Percentiles rank a stretch among this genome's conserved stretches.
Conservation (phyloP, 345 rosid species). For the Eucalyptus coolabah region DNA sequence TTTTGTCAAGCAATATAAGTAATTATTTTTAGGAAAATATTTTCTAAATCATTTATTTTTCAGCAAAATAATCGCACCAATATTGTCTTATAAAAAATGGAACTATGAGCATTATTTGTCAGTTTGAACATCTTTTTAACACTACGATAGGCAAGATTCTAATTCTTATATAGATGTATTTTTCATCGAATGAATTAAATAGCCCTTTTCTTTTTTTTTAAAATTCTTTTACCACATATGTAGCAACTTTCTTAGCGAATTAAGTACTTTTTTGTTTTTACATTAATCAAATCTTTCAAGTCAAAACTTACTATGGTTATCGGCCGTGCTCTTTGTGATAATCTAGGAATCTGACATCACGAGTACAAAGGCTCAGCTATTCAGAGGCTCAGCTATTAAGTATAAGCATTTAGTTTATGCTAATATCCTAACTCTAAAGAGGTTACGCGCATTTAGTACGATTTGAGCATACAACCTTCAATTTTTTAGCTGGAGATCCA, state of each 20-base stretch:
- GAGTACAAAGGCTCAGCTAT: background rate
- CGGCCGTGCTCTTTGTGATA: background rate
- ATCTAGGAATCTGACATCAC: background rate
- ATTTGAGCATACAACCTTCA: background rate
- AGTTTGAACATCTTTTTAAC: too few species aligned
- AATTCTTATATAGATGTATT: background rate
- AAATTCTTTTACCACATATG: too few species aligned
- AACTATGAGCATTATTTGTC: background rate
- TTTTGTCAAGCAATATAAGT: background rate
- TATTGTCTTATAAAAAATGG: background rate
- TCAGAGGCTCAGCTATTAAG: background rate
- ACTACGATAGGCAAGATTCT: background rate
- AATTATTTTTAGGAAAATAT: too few species aligned
- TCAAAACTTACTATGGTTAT: background rate
- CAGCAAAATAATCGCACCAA: rapidly evolving
- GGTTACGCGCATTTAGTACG: background rate
- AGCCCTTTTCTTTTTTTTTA: background rate
- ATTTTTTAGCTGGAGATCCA: background rate
- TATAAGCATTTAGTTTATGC: background rate
- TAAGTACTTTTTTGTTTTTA: too few species aligned
- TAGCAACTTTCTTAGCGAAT: too few species aligned
- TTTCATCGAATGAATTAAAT: background rate
- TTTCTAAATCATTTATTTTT: too few species aligned
- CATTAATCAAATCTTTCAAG: background rate
- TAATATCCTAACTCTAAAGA: too few species aligned